These are phyloP conservation scores for Lipomyces sp. DNA, from an alignment of 805 yeast species.

Conservation along the genomic window DNA sequence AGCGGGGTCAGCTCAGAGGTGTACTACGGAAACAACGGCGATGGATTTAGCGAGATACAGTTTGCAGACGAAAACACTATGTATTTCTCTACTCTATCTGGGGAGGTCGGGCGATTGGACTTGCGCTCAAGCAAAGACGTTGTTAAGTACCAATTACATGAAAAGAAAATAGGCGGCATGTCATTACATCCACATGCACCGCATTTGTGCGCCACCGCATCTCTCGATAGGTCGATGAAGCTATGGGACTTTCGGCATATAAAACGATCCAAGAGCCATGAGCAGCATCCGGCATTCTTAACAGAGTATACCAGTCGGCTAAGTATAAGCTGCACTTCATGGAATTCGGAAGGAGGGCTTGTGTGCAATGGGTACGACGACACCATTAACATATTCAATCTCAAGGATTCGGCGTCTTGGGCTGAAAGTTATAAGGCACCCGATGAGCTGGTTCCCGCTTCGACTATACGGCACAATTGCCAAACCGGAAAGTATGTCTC, in stretches of 20 bases:
- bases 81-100: constrained; percentile 73
- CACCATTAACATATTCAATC: constrained; percentile 67
- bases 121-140: constrained; percentile 43
- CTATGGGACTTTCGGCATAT: constrained; percentile 79
- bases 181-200: constrained; percentile 65
- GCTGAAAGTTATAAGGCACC: constrained; percentile 12
- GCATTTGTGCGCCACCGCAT: constrained; percentile 77
- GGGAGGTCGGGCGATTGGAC: constrained; percentile 76
- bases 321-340: constrained; percentile 80
- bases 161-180: constrained; percentile 91
- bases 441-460: constrained; percentile 51
- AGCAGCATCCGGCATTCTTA: constrained; percentile 44
- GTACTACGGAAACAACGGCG: constrained; percentile 36
- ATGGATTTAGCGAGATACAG: constrained; percentile 28
- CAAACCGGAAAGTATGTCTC: constrained; percentile 65
- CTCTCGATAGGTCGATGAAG: constrained; percentile 78
- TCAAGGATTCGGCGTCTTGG: constrained; percentile 33
- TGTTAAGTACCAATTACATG: constrained; percentile 57
- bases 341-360: constrained; percentile 63
- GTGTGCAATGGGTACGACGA: constrained; percentile 95
- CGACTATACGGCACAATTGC: constrained; percentile 79
- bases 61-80: constrained; percentile 45
- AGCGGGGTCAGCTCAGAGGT: constrained; percentile 59
- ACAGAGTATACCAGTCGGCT: constrained; percentile 71
- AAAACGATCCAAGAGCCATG: background rate